Conservation (phyloP, 2,329 filamentous ascomycete genomes). For the Fusarium sp. region DNA sequence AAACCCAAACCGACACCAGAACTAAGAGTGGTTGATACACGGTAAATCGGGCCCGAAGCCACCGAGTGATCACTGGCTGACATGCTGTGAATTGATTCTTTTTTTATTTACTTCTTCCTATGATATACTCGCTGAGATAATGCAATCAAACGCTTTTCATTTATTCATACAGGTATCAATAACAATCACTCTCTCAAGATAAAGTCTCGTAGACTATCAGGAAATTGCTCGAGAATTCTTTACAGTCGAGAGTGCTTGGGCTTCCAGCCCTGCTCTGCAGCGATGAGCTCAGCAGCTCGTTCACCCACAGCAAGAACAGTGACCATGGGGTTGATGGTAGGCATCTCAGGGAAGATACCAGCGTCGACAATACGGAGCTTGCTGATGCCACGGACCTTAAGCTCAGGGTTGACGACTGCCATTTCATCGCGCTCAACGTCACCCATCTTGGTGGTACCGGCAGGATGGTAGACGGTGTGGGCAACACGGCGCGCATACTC, state of each 20-base stretch:
- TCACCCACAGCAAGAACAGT: slow-evolving; percentile 88
- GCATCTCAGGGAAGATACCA: slow-evolving; percentile 89
- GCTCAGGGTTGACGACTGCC: slow-evolving; percentile 83
- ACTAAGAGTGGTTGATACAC: slow-evolving; percentile 3
- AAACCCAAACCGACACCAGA: slow-evolving; percentile 11
- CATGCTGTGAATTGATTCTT: slow-evolving; percentile 5
- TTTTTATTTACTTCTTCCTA: slow-evolving; percentile 28
- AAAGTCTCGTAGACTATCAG: slow-evolving; percentile 9
- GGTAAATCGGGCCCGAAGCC: slow-evolving; percentile 29
- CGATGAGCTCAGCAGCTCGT: slow-evolving; percentile 84
- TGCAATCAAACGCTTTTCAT: slow-evolving; percentile 40
- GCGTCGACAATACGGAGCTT: slow-evolving; percentile 86
- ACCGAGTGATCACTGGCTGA: slow-evolving; percentile 19
- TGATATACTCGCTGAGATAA: slow-evolving; percentile 26
- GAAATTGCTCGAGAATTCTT: slow-evolving; percentile 4
- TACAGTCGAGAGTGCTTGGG: slow-evolving; percentile 52
- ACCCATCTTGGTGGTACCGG: slow-evolving; percentile 92
- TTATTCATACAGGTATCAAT: slow-evolving; percentile 37
- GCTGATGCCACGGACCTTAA: slow-evolving; percentile 80
- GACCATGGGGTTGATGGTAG: slow-evolving; percentile 90
- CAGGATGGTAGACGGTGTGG: slow-evolving; percentile 92
- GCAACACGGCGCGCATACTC: slow-evolving; percentile 85
- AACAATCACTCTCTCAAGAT: slow-evolving; percentile 20
- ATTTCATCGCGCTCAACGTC: slow-evolving; percentile 75
- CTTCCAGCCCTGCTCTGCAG: slow-evolving; percentile 72